These are phyloP conservation scores for Colletotrichum scovillei DNA, from an alignment of 2,329 filamentous ascomycete genomes.

Conservation along the genomic window DNA sequence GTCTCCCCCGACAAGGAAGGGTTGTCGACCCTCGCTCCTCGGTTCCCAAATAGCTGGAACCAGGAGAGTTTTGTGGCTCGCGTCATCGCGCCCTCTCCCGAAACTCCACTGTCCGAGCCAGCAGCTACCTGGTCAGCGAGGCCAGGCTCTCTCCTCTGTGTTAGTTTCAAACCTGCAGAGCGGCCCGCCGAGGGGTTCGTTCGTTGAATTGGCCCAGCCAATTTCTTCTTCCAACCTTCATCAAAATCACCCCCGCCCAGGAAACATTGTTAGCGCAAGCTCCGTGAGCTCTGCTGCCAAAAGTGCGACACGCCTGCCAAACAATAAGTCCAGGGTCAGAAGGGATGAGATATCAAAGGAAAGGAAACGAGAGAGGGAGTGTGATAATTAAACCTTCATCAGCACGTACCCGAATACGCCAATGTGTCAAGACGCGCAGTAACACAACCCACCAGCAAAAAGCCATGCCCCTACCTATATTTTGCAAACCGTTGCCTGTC, in stretches of 20 bases:
- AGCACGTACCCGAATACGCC: conserved; percentile 28
- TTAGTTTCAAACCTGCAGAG: conserved; percentile 29
- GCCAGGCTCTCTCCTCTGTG: neutral
- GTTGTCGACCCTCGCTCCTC: conserved; percentile 28
- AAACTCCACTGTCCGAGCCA: conserved; percentile 32
- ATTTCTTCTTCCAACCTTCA: conserved; percentile 20
- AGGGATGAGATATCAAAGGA: neutral
- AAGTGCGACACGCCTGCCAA: neutral
- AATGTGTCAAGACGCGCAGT: conserved; percentile 30
- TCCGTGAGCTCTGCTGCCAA: neutral
- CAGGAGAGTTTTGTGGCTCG: conserved; percentile 37
- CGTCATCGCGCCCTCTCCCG: conserved; percentile 36
- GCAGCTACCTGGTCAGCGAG: conserved; percentile 9
- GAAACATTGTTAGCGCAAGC: neutral
- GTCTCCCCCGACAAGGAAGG: conserved; percentile 27
- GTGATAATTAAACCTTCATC: conserved; percentile 32
- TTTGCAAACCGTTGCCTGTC: conserved; percentile 20
- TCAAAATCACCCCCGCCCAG: conserved; percentile 19
- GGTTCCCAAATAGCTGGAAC: conserved; percentile 36
- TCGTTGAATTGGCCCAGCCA: neutral
- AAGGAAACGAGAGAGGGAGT: neutral
- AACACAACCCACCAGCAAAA: conserved; percentile 17
- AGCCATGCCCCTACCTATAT: conserved; percentile 8
- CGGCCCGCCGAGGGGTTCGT: conserved; percentile 28
- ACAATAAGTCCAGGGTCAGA: neutral